These are phyloP conservation scores for Paratrimastix pyriformis DNA, from an alignment of 78 protist species.

Conservation along the genomic window DNA sequence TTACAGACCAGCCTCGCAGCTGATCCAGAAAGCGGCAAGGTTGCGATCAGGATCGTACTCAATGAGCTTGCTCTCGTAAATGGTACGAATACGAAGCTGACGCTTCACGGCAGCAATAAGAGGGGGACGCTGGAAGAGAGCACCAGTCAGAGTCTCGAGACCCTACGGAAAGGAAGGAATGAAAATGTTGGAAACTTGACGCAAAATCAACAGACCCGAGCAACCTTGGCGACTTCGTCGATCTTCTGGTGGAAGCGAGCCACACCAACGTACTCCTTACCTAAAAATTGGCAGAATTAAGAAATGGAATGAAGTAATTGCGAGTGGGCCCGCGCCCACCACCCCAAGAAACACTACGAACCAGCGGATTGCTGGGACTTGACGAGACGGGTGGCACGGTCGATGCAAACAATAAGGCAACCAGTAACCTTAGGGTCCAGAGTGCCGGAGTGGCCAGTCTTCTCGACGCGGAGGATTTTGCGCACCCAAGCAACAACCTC, in stretches of 20 bases:
- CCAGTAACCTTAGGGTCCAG: slow-evolving; percentile 99
- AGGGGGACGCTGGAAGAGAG: slow-evolving; percentile 99
- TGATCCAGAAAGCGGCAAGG: slow-evolving; percentile 5
- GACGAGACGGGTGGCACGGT: slow-evolving; percentile 98
- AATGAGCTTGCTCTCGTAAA: slow-evolving; percentile 77
- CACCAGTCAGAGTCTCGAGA: slow-evolving; percentile 84
- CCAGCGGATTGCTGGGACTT: slow-evolving; percentile 98
- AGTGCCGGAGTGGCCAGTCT: slow-evolving; percentile 97
- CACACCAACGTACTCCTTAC: slow-evolving; percentile 95
- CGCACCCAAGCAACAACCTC: slow-evolving; percentile 88
- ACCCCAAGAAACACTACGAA: neutral
- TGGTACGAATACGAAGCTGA: slow-evolving; percentile 91
- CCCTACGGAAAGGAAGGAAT: slow-evolving; percentile 24
- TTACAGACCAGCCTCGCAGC: slow-evolving; percentile 14
- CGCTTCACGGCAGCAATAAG: slow-evolving; percentile 91
- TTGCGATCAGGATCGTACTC: slow-evolving; percentile 83
- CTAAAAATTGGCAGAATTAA: slow-evolving; percentile 26
- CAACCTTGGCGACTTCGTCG: slow-evolving; percentile 23
- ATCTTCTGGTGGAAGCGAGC: slow-evolving; percentile 72
- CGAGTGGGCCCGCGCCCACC: neutral
- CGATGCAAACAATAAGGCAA: slow-evolving; percentile 88
- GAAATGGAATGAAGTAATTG: neutral
- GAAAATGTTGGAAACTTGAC: neutral
- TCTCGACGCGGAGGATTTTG: slow-evolving; percentile 70
- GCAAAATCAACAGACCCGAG: slow-evolving; percentile 5